Evolutionary conservation across 257 asterid genomes (phyloP).

Genomic region (Leonotis leonurus): DNA sequence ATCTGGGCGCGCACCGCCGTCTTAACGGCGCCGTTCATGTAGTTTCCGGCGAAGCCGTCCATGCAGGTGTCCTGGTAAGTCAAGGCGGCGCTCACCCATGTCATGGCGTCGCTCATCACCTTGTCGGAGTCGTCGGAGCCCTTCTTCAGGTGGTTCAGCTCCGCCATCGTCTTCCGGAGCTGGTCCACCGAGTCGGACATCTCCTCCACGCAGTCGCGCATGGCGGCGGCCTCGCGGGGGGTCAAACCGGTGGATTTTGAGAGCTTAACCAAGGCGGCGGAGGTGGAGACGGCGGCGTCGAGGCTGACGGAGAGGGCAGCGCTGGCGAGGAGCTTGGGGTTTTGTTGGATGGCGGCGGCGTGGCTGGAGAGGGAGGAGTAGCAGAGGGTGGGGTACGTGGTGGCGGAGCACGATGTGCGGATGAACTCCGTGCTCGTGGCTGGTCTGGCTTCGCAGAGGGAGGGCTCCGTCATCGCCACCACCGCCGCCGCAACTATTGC

Average conservation of each 20-base stretch:
- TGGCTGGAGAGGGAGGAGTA: constrained; percentile 46
- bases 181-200: constrained; percentile 43
- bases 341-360: constrained; percentile 36
- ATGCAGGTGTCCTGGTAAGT: constrained; percentile 66
- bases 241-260: too few species aligned
- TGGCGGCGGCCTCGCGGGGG: constrained; percentile 33
- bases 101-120: constrained; percentile 43
- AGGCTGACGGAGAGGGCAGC: constrained; percentile 49
- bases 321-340: constrained; percentile 45
- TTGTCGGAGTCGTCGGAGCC: constrained; percentile 30
- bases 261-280: constrained; percentile 32
- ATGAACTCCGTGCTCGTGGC: constrained; percentile 39
- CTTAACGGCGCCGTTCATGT: constrained; percentile 30
- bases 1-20: constrained; percentile 32
- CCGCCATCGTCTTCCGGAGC: constrained; percentile 34
- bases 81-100: constrained; percentile 88
- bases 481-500: too few species aligned
- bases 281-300: constrained; percentile 34
- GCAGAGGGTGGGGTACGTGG: constrained; percentile 66
- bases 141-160: constrained; percentile 38
- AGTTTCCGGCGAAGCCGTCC: constrained; percentile 55
- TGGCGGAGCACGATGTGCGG: constrained; percentile 50
- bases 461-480: too few species aligned
- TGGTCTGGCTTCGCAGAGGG: too few species aligned
- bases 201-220: constrained; percentile 66